Base-by-base conservation (phyloP, 257 asterid genomes). In the Przewalskia tangutica region DNA sequence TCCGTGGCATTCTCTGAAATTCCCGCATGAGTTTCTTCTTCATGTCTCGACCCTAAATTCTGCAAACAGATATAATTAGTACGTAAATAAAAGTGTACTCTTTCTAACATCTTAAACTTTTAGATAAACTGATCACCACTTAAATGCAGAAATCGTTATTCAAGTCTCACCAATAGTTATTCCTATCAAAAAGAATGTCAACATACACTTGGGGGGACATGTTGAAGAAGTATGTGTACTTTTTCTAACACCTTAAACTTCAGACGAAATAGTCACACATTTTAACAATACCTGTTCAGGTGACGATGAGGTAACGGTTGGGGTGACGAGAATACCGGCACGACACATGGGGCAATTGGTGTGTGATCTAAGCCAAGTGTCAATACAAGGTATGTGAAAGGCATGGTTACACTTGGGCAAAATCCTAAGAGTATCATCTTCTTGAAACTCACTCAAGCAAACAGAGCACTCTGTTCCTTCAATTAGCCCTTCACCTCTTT, bases 261-360 rank as follows among this genome's bases (percentile, higher is more conserved):
- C n/a, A n/a, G n/a, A n/a, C n/a, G n/a, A 13, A 5, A 65, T 13
- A 20, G 9, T 65, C 0, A 65, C 6, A 34, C 3, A 0, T 65
- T 34, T 36, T n/a, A n/a, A n/a, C n/a, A n/a, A n/a, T n/a, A n/a
- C n/a, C n/a, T 4, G 4, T 23, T 64, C 73, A 34, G 7, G 0
- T 6, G 14, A 65, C 14, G 13, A 12, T 34, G 12, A 17, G 34
- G 23, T 7, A 8, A 23, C 0, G 23, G 73, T 20, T 36, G 14
- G 34, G 14, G 48, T 34, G 48, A 27, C 34, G 50, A 65, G 12
- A 36, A 65, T 65, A 48, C 12, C n/a, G 11, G 97, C 96, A 51
- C 98, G 90, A 48, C 98, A 94, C 81, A 90, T 38, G 50, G 98
- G 98, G 87, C 97, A 94, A 66, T 89, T 93, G 5, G 97, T 91